A percentile compares a stretch with the other conserved stretches of the same genome.
phyloP scores from a whole-genome alignment of 192 early-diverging fungal species.

The Dimargaris cristalligena region DNA sequence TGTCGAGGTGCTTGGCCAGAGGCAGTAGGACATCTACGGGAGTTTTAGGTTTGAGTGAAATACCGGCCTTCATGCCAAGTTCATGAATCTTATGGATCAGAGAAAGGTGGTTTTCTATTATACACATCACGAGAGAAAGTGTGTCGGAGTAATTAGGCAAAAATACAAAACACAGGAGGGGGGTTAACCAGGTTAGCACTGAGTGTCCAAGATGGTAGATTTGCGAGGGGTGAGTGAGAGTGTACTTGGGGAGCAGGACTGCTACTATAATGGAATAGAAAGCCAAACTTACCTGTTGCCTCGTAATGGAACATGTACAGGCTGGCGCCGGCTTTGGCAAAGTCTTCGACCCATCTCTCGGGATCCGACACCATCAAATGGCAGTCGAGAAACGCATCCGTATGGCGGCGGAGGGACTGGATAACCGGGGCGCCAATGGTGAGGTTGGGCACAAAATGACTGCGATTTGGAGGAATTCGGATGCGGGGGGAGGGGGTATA shows the following conservation, averaged over 20 bases:
- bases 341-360: constrained; percentile 85
- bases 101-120: constrained; percentile 36
- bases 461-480: no score
- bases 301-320: constrained; percentile 89
- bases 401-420: constrained; percentile 66
- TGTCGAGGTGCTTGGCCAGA: constrained; percentile 50
- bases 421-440: constrained; percentile 90
- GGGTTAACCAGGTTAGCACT: no score
- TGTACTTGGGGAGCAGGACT: no score
- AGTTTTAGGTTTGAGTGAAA: constrained; percentile 84
- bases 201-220: no score
- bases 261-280: no score
- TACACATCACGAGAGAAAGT: no score
- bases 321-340: constrained; percentile 74
- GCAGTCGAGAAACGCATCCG: constrained; percentile 80
- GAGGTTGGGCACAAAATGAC: constrained; percentile 96
- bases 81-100: constrained; percentile 69
- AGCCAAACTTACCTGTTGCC: constrained; percentile 42
- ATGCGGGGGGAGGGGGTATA: no score
- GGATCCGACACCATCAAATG: constrained; percentile 63
- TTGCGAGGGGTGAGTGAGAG: no score
- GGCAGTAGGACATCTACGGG: constrained; percentile 38
- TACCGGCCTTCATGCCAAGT: constrained; percentile 79
- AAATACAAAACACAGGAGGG: no score
- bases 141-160: no score